Base-by-base conservation (phyloP, 1,139 yeast genomes). In the Hemisphaericaspora xylanilytica region DNA sequence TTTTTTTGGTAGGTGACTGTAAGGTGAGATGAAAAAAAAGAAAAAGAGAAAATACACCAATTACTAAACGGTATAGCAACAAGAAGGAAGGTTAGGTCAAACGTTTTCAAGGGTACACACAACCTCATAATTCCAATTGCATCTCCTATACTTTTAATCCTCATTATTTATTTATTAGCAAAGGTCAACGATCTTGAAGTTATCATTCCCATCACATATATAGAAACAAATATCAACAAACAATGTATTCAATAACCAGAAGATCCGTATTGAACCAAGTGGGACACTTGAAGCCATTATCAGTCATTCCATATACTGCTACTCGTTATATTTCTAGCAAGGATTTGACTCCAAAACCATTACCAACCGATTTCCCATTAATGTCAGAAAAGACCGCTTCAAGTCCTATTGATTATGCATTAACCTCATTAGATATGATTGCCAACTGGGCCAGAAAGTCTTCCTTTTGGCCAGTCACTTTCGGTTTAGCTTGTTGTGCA, bases 381-480 rank as follows among this genome's bases (percentile, higher is more conserved):
- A 67, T 70, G 65, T 66, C 73, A 33, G 63, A 71, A 49, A 69
- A 68, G 50, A 63, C 67, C 12, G 72, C 73, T 12, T 55, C 64
- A 15, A 59, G 70, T 31, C 83, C 85, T 13, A 65, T 85, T 47
- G 96, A 87, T 65, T 86, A 87, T 55, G 92, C 89, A 6, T 73
- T 86, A 58, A 86, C 95, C n/a, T 78, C 92, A 20, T 69, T 86
- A 51, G 96, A 87, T 58, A 80, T 83, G 45, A 78, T 86, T 50
- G 92, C 90, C 51, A 85, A 84, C 68, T 87, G 96, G 96, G 95
- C 94, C 2, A 79, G 96, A 63, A 89, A 85, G 59, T 87, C 95
- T 24, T 84, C 94, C 4, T 86, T 87, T 64, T 87, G 96, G 96
- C 96, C 96, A 11, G 94, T 86, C 38, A 87, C 96, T 35, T 87